phyloP scores from a whole-genome alignment of 1,139 yeast species.

The Candida pseudoviswanathii region DNA sequence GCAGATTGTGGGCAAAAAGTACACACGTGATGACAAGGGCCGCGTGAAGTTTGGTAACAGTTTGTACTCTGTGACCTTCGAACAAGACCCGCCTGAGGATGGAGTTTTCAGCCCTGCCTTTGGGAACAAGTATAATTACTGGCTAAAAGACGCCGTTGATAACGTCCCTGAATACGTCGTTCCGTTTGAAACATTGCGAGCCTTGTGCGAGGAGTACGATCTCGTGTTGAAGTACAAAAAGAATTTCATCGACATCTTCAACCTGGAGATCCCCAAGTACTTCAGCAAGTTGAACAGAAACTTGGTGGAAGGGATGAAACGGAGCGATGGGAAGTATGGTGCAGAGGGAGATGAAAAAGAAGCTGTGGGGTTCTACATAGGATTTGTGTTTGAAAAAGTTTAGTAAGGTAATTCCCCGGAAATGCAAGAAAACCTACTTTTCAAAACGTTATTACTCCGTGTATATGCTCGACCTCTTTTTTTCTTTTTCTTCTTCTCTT shows the following conservation, averaged over 20 bases:
- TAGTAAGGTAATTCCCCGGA: neutral
- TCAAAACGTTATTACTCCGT: neutral
- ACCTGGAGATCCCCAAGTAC: constrained; percentile 73
- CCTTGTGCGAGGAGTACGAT: constrained; percentile 82
- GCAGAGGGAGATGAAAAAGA: constrained; percentile 90
- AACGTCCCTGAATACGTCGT: constrained; percentile 98
- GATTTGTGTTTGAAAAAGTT: constrained; percentile 73
- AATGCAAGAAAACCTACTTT: neutral
- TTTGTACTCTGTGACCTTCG: constrained; percentile 78
- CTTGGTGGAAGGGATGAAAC: constrained; percentile 67
- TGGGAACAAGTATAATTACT: constrained; percentile 84
- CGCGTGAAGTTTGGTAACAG: constrained; percentile 77
- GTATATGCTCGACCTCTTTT: neutral
- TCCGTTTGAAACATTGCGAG: constrained; percentile 85
- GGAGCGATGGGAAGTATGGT: constrained; percentile 80
- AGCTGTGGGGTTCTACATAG: constrained; percentile 79
- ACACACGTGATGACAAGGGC: constrained; percentile 43
- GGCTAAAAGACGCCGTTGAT: constrained; percentile 89
- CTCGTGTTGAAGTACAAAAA: constrained; percentile 70
- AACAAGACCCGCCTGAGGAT: constrained; percentile 69
- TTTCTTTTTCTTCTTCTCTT: neutral
- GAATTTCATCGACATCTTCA: constrained; percentile 82
- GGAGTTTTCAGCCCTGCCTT: constrained; percentile 74
- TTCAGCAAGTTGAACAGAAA: constrained; percentile 61
- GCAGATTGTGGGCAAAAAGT: constrained; percentile 50